Evolutionary conservation across 805 yeast genomes (phyloP).

Genomic region (Sugiyamaella qingdaonensis): DNA sequence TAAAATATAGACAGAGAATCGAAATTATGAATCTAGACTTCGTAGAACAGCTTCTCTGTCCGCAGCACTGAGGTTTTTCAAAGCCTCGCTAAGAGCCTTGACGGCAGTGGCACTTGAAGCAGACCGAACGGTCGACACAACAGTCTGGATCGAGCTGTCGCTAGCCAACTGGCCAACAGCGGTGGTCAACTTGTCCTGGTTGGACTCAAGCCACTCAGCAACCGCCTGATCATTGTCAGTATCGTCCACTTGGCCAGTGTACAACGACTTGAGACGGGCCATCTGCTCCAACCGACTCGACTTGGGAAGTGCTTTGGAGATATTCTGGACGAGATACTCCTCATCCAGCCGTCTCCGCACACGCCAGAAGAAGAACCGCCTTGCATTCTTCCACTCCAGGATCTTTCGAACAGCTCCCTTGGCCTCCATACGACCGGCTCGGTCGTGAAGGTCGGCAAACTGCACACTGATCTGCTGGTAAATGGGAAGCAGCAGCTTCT

Average conservation of each 20-base stretch:
- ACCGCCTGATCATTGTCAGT: slow-evolving; percentile 71
- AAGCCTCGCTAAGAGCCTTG: slow-evolving; percentile 28
- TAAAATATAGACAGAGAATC: background rate
- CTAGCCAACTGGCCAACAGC: slow-evolving; percentile 22
- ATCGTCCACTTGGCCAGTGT: slow-evolving; percentile 62
- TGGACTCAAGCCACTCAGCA: slow-evolving; percentile 80
- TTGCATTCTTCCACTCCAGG: slow-evolving; percentile 77
- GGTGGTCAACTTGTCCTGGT: slow-evolving; percentile 56
- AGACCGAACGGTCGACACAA: slow-evolving; percentile 19
- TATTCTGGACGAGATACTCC: slow-evolving; percentile 75
- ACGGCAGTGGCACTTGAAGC: slow-evolving; percentile 15
- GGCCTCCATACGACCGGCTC: slow-evolving; percentile 95
- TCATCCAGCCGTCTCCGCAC: slow-evolving; percentile 92
- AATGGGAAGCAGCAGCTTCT: slow-evolving; percentile 73
- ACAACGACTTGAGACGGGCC: slow-evolving; percentile 85
- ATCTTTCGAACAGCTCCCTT: slow-evolving; percentile 87
- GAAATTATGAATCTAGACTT: background rate
- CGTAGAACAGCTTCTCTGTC: slow-evolving; percentile 33
- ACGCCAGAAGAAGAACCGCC: slow-evolving; percentile 99
- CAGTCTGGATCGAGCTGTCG: slow-evolving; percentile 23
- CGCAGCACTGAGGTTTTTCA: slow-evolving; percentile 29
- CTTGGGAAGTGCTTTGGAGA: slow-evolving; percentile 57
- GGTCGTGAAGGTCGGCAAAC: slow-evolving; percentile 96
- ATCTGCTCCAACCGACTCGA: slow-evolving; percentile 73
- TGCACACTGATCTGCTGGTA: slow-evolving; percentile 91